These are phyloP conservation scores for Colletotrichum gigasporum DNA, from an alignment of 2,329 filamentous ascomycete species.

Conservation along the genomic window DNA sequence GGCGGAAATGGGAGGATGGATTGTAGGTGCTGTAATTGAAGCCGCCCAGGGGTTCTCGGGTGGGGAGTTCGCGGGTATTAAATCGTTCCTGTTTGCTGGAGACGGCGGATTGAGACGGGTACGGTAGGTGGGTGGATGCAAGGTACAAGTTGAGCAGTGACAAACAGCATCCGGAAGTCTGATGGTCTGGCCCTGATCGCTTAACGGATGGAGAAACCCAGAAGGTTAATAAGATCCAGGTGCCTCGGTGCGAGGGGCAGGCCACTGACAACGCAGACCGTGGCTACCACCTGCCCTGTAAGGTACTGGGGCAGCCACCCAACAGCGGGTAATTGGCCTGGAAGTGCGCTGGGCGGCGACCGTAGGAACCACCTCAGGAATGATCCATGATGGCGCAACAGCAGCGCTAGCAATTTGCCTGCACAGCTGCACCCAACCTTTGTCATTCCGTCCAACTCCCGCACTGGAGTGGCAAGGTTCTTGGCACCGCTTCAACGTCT, in stretches of 20 bases:
- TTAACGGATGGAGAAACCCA: neutral
- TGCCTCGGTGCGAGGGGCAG: neutral
- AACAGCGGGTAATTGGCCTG: neutral
- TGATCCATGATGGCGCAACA: constrained; percentile 4
- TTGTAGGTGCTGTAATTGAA: constrained; percentile 5
- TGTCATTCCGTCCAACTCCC: constrained; percentile 10
- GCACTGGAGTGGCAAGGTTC: neutral
- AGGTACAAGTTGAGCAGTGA: constrained; percentile 12
- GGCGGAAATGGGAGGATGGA: neutral
- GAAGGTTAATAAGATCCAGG: neutral
- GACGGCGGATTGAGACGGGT: constrained; percentile 1
- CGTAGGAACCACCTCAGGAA: neutral
- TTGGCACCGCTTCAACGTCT: constrained; percentile 1
- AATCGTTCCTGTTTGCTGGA: constrained; percentile 28
- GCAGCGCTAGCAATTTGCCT: neutral
- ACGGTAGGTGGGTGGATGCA: constrained; percentile 22
- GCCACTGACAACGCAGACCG: neutral
- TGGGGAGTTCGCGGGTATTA: constrained; percentile 25
- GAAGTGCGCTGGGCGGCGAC: neutral
- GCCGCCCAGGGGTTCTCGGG: neutral
- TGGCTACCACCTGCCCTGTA: constrained; percentile 14
- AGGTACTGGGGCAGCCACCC: neutral
- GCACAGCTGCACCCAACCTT: constrained; percentile 5
- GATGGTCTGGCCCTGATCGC: neutral
- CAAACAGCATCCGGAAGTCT: neutral